Evolutionary conservation across 2,329 filamentous ascomycete genomes (phyloP).

Genomic region (Epichloe sp.): DNA sequence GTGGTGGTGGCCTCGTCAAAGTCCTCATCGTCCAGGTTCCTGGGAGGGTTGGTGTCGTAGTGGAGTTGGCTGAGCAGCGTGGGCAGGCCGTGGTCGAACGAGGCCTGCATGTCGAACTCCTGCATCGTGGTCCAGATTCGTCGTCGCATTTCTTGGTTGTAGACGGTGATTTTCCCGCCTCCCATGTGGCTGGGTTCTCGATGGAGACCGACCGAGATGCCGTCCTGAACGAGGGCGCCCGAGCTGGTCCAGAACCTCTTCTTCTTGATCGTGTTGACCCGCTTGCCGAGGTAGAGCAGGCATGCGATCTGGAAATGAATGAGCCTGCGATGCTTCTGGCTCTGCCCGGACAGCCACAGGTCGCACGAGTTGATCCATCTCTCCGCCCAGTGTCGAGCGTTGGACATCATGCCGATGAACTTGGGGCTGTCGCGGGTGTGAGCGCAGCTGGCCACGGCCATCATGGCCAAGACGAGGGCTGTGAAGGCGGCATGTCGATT

Average conservation of each 20-base stretch:
- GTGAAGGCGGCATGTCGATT: constrained; percentile 40
- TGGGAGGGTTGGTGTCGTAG: constrained; percentile 40
- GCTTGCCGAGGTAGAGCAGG: constrained; percentile 46
- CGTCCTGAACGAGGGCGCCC: constrained; percentile 42
- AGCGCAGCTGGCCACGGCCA: constrained; percentile 45
- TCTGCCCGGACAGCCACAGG: constrained; percentile 40
- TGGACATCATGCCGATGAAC: constrained; percentile 46
- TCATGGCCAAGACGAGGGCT: constrained; percentile 44
- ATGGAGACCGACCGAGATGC: constrained; percentile 45
- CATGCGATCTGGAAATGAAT: constrained; percentile 49
- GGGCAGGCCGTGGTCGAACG: constrained; percentile 46
- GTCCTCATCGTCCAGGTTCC: constrained; percentile 44
- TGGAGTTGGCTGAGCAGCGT: constrained; percentile 44
- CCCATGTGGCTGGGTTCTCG: constrained; percentile 43
- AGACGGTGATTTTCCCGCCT: constrained; percentile 41
- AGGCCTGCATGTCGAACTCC: constrained; percentile 49
- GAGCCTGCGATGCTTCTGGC: constrained; percentile 46
- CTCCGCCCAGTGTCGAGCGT: constrained; percentile 39
- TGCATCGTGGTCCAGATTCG: constrained; percentile 49
- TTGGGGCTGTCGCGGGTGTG: constrained; percentile 38
- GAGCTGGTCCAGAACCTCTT: constrained; percentile 49
- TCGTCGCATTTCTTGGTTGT: constrained; percentile 49
- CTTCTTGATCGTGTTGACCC: constrained; percentile 51
- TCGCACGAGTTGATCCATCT: constrained; percentile 44
- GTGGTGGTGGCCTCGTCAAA: constrained; percentile 40